Conservation (phyloP, 192 early-diverging fungal genomes). For the Chytriomyces sp. region DNA sequence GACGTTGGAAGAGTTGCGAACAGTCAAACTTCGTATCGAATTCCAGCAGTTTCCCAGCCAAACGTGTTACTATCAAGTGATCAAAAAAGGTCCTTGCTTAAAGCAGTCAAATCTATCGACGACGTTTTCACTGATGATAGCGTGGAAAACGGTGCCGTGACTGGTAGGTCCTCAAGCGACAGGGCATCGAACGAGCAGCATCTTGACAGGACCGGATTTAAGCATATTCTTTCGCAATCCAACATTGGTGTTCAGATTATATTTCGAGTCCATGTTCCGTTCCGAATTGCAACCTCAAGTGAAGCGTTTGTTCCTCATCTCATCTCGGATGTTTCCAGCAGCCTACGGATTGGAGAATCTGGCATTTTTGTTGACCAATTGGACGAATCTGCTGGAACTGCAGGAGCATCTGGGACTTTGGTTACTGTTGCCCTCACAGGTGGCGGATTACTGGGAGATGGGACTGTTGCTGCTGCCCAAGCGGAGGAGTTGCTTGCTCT, state of each 20-base stretch:
- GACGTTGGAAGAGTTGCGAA: not conserved
- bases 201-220: slow-evolving; percentile 21
- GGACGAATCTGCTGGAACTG: not conserved
- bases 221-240: slow-evolving; percentile 21
- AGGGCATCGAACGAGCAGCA: not conserved
- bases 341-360: not conserved
- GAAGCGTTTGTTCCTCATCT: not conserved
- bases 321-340: not conserved
- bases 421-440: slow-evolving; percentile 36
- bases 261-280: not conserved
- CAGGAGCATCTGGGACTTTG: slow-evolving; percentile 2
- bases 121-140: slow-evolving; percentile 27
- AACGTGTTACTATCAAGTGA: slow-evolving; percentile 13
- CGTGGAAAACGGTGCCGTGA: slow-evolving; percentile 13
- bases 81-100: slow-evolving; percentile 3
- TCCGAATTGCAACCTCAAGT: not conserved
- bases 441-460: slow-evolving; percentile 13
- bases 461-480: slow-evolving; percentile 40
- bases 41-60: not conserved
- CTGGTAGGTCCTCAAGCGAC: slow-evolving; percentile 18
- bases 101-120: slow-evolving; percentile 18
- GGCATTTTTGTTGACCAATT: slow-evolving; percentile 38
- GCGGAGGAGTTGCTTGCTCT: slow-evolving; percentile 45
- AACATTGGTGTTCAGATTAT: slow-evolving; percentile 30
- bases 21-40: not conserved